Evolutionary conservation across 176 grass and related monocot genomes (phyloP), one percentile per base, ranked within the genome.

Genomic region (Pontederia crassipes): DNA sequence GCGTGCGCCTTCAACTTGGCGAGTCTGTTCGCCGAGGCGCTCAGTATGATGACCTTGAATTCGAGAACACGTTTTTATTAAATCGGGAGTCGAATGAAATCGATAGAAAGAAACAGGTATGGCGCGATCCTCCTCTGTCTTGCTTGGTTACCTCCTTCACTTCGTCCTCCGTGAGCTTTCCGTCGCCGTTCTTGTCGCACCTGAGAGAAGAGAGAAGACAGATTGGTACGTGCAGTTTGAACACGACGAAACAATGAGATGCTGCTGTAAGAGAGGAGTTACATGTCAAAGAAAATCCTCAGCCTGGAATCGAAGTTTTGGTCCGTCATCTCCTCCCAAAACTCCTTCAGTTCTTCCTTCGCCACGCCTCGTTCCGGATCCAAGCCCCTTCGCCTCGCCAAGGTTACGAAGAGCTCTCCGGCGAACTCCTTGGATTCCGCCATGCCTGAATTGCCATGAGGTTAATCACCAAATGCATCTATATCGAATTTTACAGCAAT

Each of bases 111-210:
- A 65, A 12, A 27, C 12, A 28, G 51, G 8, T 40, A 40, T 40
- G 32, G 3, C 4, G 6, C 32, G 32, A 40, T 40, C 32, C 32
- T 4, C 32, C 26, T 11, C 6, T 11, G 5, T 28, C 28, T 7
- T 3, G 35, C 45, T 24, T n/a, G 15, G 14, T 55, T 57, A 98
- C 94, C 88, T 98, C 88, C 74, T 89, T 92, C 68, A 98, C 94
- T 62, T 98, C 94, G 61, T 98, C 85, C 70, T 93, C 88, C 2
- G 94, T 89, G 67, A 98, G 94, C 77, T 93, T 93, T 62, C 94
- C 94, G 77, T 98, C 94, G 51, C 94, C 94, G 46, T 98, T 98
- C 79, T 98, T 98, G 75, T 98, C 94, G 57, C 94, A 98, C 94
- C 94, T 98, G 66, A 66, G 28, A 69, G 5, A 72, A 57, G 49